Base-by-base conservation (phyloP, 2,329 filamentous ascomycete species). In the Iodosphaeria phyllophila region DNA sequence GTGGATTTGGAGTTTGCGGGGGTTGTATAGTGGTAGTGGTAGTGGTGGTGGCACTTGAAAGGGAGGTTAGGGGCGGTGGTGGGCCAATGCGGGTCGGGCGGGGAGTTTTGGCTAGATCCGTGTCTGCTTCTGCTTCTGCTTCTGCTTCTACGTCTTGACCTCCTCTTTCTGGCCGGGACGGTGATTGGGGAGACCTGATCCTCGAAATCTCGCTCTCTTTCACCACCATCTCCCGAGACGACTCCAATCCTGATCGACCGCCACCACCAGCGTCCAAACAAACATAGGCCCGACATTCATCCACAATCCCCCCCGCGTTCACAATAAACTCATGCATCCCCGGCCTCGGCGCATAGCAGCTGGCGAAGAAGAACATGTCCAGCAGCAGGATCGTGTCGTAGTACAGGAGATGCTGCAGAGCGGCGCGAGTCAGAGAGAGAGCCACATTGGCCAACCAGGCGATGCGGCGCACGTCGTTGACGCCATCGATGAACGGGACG, bases 361-460 rank as follows among this genome's bases (percentile, higher is more conserved):
- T 80, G 16, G 73, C 64, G 46, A 95, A 98, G 46, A 89, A 83
- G 57, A 95, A 95, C 38, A 93, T 78, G 51, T 98, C 89, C 8
- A 95, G 67, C 26, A 95, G 65, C 14, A 92, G 61, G 18, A 92
- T 66, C 40, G 82, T 86, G 42, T 86, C 80, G 49, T 95, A 93
- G 56, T 91, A 92, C 14, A 95, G 62, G 7, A 98, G 63, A 46
- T 95, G 86, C 33, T 79, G 74, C 29, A 95, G 65, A 6, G 83
- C 84, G 26, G 82, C 74, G 41, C 80, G 78, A 28, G 84, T 80
- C 13, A 98, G 69, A 24, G 77, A 75, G 24, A 92, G 64, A 31
- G 91, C 83, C 7, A 89, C 80, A 40, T 92, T 79, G 22, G 86
- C 82, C 13, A 77, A 62, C 35, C 75, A 68, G 9, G 89, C 76